phyloP scores from a whole-genome alignment of 306 rosid species.

The Cucurbita maxima region DNA sequence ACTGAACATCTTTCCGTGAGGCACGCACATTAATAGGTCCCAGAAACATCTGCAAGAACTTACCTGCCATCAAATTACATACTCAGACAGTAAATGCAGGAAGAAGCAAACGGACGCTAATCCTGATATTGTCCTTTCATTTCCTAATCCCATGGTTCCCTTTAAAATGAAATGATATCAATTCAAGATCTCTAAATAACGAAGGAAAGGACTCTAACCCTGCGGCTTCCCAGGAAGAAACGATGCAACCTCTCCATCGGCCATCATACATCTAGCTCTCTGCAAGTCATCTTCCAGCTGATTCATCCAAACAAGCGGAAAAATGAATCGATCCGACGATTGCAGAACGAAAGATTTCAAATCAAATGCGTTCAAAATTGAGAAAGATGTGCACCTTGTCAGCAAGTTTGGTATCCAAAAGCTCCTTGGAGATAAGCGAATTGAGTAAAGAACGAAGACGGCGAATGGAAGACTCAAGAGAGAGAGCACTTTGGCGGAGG shows the following conservation, averaged over 20 bases:
- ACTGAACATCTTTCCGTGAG: conserved; percentile 63
- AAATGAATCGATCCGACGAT: background rate
- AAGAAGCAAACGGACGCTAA: background rate
- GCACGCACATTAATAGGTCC: conserved; percentile 96
- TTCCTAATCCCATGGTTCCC: too few relatives aligned
- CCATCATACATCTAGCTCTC: conserved; percentile 55
- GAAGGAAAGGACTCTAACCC: conserved; percentile 25
- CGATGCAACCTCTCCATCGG: conserved; percentile 75
- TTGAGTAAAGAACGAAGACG: conserved; percentile 47
- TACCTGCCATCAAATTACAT: conserved; percentile 22
- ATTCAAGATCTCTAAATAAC: background rate
- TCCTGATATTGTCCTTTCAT: background rate
- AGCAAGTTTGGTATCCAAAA: conserved; percentile 34
- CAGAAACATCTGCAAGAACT: conserved; percentile 77
- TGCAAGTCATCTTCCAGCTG: conserved; percentile 87
- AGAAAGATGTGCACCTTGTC: conserved; percentile 30
- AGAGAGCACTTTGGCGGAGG: conserved; percentile 54
- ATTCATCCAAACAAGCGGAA: background rate
- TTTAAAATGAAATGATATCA: background rate
- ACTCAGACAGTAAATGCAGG: background rate
- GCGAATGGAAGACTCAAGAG: conserved; percentile 46
- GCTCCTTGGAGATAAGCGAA: conserved; percentile 36
- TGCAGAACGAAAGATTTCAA: background rate
- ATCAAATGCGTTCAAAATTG: background rate
- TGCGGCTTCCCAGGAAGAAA: conserved; percentile 65